Percentiles rank a stretch among this genome's conserved stretches.
Conservation (phyloP, 345 rosid genomes). For the Dipteronia sinensis region DNA sequence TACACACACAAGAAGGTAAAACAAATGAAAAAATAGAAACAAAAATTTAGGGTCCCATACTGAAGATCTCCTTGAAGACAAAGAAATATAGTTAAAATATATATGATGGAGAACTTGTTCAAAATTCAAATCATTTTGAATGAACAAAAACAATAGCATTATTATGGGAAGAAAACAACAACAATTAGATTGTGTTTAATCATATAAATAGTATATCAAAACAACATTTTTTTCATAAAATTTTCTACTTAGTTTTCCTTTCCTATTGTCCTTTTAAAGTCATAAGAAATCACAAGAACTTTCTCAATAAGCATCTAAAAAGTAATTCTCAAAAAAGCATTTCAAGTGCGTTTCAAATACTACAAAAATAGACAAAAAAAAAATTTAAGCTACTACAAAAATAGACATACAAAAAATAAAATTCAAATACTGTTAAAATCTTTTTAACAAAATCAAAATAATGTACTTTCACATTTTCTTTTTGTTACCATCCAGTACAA, state of each 20-base stretch:
- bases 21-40: neutral
- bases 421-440: neutral
- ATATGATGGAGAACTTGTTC: neutral
- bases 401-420: too few relatives aligned
- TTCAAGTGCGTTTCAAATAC: neutral
- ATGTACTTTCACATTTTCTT: neutral
- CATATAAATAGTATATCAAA: neutral
- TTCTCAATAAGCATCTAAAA: neutral
- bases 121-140: neutral
- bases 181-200: neutral
- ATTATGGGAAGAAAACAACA: neutral
- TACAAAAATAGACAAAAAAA: neutral
- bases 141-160: neutral
- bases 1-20: neutral
- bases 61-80: neutral
- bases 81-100: neutral
- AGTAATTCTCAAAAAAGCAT: neutral
- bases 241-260: neutral
- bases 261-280: neutral
- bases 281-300: neutral
- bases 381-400: too few relatives aligned
- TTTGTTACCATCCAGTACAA: neutral
- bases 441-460: neutral
- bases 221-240: neutral
- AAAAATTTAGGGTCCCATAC: conserved; percentile 1